These are phyloP conservation scores for Trypethelium eluteriae DNA, from an alignment of 495 filamentous ascomycete species.

Conservation along the genomic window DNA sequence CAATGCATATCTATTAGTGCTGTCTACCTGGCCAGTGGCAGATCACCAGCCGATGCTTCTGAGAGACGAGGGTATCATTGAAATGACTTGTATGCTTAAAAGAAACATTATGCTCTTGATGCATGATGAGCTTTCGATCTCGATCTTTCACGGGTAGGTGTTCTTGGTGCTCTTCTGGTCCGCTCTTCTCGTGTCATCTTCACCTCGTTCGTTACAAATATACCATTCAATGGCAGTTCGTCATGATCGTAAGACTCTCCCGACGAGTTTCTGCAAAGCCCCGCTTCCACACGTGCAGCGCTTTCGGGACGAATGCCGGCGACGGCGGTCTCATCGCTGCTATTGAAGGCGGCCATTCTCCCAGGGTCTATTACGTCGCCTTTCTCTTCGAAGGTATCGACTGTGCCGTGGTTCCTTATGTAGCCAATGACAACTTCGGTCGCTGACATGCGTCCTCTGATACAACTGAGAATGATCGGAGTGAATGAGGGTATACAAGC, in stretches of 20 bases:
- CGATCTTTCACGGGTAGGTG: constrained; percentile 1
- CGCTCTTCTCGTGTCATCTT: constrained; percentile 7
- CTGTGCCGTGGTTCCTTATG: not conserved
- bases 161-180: constrained; percentile 1
- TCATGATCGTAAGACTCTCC: constrained; percentile 7
- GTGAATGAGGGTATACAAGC: constrained; percentile 20
- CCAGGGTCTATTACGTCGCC: constrained; percentile 2
- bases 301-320: not conserved
- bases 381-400: not conserved
- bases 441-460: constrained; percentile 1
- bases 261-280: not conserved
- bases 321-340: not conserved
- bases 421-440: not conserved
- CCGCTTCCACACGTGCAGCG: not conserved
- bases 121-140: not conserved
- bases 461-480: constrained; percentile 11
- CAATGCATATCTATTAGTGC: too few relatives aligned
- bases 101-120: not conserved
- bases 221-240: not conserved
- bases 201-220: constrained; percentile 1
- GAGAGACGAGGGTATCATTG: not conserved
- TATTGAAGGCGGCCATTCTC: constrained; percentile 5
- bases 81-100: not conserved
- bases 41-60: not conserved
- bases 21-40: too few relatives aligned